These are phyloP conservation scores for Fusarium sp. DNA, from an alignment of 2,329 filamentous ascomycete species.

Conservation along the genomic window DNA sequence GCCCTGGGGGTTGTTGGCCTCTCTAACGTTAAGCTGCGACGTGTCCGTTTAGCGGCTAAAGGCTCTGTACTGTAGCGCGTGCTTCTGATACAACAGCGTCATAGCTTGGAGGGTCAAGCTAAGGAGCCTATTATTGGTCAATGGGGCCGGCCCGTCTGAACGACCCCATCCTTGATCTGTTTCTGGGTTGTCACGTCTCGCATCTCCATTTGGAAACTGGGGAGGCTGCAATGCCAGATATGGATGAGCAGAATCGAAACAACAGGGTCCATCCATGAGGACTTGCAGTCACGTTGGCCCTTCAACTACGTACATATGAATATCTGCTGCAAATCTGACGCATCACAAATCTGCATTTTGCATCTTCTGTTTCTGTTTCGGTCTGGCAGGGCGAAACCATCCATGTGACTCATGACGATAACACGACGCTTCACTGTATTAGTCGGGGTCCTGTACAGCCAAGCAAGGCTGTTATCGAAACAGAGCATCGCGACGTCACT, in stretches of 20 bases:
- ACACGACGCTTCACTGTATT: constrained; percentile 10
- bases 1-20: constrained; percentile 2
- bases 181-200: constrained; percentile 33
- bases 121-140: constrained; percentile 28
- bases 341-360: constrained; percentile 3
- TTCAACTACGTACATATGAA: constrained; percentile 10
- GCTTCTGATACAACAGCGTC: constrained; percentile 23
- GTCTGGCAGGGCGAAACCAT: constrained; percentile 24
- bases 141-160: constrained; percentile 26
- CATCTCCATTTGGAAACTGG: constrained; percentile 35
- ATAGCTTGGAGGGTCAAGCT: constrained; percentile 28
- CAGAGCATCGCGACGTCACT: constrained; percentile 36
- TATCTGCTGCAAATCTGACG: constrained; percentile 7
- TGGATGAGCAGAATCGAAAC: constrained; percentile 21
- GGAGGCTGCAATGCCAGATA: constrained; percentile 25
- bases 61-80: constrained; percentile 6
- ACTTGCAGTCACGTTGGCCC: constrained; percentile 29
- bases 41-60: constrained; percentile 40
- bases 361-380: constrained; percentile 1
- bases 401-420: constrained; percentile 35
- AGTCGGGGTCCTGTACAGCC: not conserved
- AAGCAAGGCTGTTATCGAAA: constrained; percentile 25
- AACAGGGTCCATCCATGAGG: constrained; percentile 30
- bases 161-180: constrained; percentile 31
- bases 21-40: constrained; percentile 35